Evolutionary conservation across 306 rosid genomes (phyloP), one percentile per base, ranked within the genome.

Genomic region (Nissolia schottii): DNA sequence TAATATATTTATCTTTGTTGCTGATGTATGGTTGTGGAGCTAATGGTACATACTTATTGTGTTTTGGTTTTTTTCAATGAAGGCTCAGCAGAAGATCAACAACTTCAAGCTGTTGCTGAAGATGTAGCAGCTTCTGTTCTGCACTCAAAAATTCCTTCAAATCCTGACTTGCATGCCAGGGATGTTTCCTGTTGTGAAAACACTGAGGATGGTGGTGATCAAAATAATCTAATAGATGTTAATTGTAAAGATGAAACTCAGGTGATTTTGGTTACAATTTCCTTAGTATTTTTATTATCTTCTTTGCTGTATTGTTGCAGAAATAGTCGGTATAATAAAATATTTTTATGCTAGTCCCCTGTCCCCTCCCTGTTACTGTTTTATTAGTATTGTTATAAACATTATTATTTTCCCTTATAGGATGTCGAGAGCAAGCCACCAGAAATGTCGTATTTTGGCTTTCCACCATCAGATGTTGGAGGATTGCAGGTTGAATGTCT

Each of bases 101-200:
- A 89, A 31, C 97, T 90, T 80, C 93, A 90, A 87, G 93, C 93
- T 84, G 90, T 93, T 81, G 97, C 96, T 3, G 97, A 90, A 80
- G 91, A 87, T 62, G 97, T 93, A 35, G 96, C 96, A 74, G 97
- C 96, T 78, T 83, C 92, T 78, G 96, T 89, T 79, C 80, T 90
- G 74, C 92, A 77, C 78, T 73, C 90, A 46, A 61, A 81, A 37
- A 56, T 66, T 28, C 71, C 80, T 9, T 82, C 87, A 70, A 86
- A 64, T 82, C 62, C 85, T 54, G 87, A 78, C 71, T 55, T 80
- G 40, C 83, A 57, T 54, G 80, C 83, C 16, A 75, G 48, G 75
- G 77, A 61, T 18, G 75, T 81, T 78, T 71, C 80, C 41, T 54
- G 57, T 74, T 37, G 10, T 40, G 85, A 80, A 40, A 64, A 83